phyloP scores from a whole-genome alignment of 768 basidiomycete genomes.

The Lactifluus volemus region DNA sequence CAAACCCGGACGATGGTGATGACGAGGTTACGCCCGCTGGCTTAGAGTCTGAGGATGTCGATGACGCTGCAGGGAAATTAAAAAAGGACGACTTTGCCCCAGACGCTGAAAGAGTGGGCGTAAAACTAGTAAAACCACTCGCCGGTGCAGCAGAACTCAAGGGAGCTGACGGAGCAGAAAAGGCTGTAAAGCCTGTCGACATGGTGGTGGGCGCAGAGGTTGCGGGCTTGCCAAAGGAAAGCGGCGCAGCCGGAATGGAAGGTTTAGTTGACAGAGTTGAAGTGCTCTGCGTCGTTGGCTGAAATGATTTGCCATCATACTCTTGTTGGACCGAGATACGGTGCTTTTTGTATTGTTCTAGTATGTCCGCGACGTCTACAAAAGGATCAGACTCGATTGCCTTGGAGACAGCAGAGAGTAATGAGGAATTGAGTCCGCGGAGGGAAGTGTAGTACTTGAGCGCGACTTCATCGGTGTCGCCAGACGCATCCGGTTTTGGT shows the following conservation, averaged over 20 bases:
- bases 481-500: conserved; percentile 11
- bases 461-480: conserved; percentile 23
- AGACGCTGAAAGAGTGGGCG: conserved; percentile 11
- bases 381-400: conserved; percentile 64
- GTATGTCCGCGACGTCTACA: conserved; percentile 44
- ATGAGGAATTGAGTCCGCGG: conserved; percentile 65
- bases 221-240: not conserved
- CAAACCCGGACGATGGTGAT: not conserved
- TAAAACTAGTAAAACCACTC: conserved; percentile 20
- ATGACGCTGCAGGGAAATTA: not conserved
- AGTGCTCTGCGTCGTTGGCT: not conserved
- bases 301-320: conserved; percentile 32
- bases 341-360: conserved; percentile 51
- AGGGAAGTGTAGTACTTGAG: conserved; percentile 58
- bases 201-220: conserved; percentile 20
- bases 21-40: not conserved
- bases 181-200: conserved; percentile 31
- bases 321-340: conserved; percentile 49
- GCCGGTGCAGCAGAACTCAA: conserved; percentile 25
- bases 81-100: conserved; percentile 19
- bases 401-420: conserved; percentile 48
- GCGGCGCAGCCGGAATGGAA: not conserved
- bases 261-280: not conserved
- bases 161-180: conserved; percentile 24
- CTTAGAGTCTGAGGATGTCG: conserved; percentile 5